Conservation (phyloP, 1,284 basidiomycete genomes). For the Fomes fomentarius region DNA sequence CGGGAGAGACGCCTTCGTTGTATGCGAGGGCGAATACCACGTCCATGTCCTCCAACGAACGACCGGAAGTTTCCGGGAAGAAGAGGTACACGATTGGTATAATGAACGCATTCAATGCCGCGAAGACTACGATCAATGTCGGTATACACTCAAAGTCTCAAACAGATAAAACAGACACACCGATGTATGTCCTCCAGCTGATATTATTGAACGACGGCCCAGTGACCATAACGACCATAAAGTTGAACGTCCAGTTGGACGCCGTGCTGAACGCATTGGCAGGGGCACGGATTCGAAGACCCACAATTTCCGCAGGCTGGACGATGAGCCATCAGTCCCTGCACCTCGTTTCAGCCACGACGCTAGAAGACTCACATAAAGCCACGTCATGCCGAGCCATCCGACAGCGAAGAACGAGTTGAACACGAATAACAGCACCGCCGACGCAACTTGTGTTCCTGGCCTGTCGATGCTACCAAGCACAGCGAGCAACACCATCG, state of each 20-base stretch:
- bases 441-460: constrained; percentile 54
- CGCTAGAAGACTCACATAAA: constrained; percentile 49
- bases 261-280: constrained; percentile 72
- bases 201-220: constrained; percentile 69
- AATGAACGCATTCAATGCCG: constrained; percentile 60
- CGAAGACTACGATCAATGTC: constrained; percentile 51
- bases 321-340: constrained; percentile 2
- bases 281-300: constrained; percentile 63
- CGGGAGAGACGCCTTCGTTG: constrained; percentile 58
- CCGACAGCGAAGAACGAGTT: constrained; percentile 75
- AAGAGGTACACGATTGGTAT: constrained; percentile 64
- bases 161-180: constrained; percentile 31
- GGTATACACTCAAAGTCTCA: background rate
- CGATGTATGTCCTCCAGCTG: constrained; percentile 64
- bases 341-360: background rate
- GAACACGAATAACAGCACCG: constrained; percentile 68
- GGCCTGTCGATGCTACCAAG: constrained; percentile 52
- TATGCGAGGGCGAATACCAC: constrained; percentile 64
- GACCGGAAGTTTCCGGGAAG: constrained; percentile 72
- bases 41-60: constrained; percentile 68
- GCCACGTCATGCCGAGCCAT: constrained; percentile 76
- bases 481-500: constrained; percentile 62
- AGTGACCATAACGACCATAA: constrained; percentile 69
- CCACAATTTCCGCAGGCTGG: constrained; percentile 68
- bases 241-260: constrained; percentile 73